Evolutionary conservation across 2,329 filamentous ascomycete genomes (phyloP), one percentile per base, ranked within the genome.

Genomic region (Hypoxylon sp.): DNA sequence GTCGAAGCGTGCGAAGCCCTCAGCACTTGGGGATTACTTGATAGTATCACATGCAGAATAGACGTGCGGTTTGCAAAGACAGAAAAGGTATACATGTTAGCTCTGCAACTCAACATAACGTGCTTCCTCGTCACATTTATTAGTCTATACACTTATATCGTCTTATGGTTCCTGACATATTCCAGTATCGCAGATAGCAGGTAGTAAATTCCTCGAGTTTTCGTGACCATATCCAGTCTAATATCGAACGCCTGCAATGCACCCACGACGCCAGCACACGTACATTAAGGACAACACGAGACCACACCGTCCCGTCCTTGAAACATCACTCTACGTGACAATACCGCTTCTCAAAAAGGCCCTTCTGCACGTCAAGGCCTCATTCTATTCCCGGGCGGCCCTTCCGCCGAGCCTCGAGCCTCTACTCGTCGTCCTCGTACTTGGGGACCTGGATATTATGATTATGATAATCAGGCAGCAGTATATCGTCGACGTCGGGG

Each of bases 401-500:
- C 8, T 35, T 54, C 37, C 46, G 31, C 47, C 31, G 33, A 52
- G 40, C n/a, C 43, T 35, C 38, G 21, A 41, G n/a, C 48, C 33
- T 45, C 68, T 75, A 73, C 64, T 77, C 74, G 50, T 77, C 74
- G 67, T 88, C 87, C 48, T 86, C 82, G 65, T 88, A 86, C 67
- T 83, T 83, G 55, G 60, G 57, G n/a, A 53, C 60, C 43, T 57
- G 60, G 27, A 60, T 55, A 45, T 63, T 63, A 20, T 63, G 42
- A 23, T 79, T 75, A 70, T 88, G 89, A 59, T 81, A 82, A 70
- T 88, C 89, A 68, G 94, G 88, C 10, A 88, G 88, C 27, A 96
- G 79, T 47, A 94, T 77, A 50, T 96, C 86, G 71, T 93, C 90
- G 66, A 91, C 88, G 72, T 83, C 67, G 70, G 81, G 55, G 80